phyloP scores from a whole-genome alignment of 495 filamentous ascomycete species.

The Staphylotrichum tortipilum region DNA sequence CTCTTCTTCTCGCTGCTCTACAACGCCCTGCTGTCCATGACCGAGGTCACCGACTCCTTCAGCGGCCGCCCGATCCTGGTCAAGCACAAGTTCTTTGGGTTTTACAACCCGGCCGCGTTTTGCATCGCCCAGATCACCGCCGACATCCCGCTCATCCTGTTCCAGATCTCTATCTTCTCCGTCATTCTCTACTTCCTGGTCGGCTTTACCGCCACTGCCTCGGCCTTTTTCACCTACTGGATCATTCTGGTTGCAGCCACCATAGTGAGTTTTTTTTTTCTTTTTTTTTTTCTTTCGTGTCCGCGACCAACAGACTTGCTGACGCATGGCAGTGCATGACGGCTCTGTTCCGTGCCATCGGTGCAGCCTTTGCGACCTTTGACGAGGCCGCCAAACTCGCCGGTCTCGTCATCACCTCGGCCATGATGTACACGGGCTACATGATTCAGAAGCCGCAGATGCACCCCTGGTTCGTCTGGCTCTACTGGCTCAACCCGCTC shows the following conservation, averaged over 20 bases:
- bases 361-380: constrained; percentile 52
- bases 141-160: constrained; percentile 63
- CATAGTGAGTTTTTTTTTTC: constrained; percentile 42
- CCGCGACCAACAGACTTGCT: background rate
- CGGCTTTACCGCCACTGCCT: constrained; percentile 55
- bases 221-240: constrained; percentile 72
- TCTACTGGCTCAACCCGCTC: constrained; percentile 67
- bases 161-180: constrained; percentile 63
- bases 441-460: constrained; percentile 62
- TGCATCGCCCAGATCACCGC: constrained; percentile 70
- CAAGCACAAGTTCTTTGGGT: constrained; percentile 76
- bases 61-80: constrained; percentile 61
- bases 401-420: constrained; percentile 52
- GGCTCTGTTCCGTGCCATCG: constrained; percentile 67
- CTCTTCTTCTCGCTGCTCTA: constrained; percentile 70
- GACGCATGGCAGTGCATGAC: constrained; percentile 18
- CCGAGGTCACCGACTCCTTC: constrained; percentile 68
- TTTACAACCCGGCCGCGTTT: constrained; percentile 72
- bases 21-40: constrained; percentile 70
- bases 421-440: constrained; percentile 69
- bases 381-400: constrained; percentile 45
- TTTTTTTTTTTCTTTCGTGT: no score
- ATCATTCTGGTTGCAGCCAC: constrained; percentile 52
- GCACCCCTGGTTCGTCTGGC: constrained; percentile 70
- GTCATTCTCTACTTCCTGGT: constrained; percentile 72